Evolutionary conservation across 176 grass and related monocot genomes (phyloP).

Genomic region (Hyparrhenia diplandra): DNA sequence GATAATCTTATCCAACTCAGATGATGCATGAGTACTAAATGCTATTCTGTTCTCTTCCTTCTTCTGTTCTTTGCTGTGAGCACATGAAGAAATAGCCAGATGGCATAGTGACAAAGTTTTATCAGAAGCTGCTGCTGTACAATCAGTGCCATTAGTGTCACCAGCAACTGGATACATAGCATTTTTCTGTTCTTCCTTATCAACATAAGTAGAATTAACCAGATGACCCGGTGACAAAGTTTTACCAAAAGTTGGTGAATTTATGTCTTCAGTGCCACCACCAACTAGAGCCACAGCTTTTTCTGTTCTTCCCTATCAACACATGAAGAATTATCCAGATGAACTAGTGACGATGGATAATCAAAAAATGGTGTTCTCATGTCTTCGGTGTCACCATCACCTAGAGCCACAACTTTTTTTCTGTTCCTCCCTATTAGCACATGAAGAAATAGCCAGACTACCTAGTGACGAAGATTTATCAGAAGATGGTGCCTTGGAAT

Average conservation of each 20-base stretch:
- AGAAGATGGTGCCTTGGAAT: not conserved
- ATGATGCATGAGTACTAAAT: not conserved
- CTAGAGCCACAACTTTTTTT: not conserved
- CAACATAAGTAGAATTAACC: not conserved
- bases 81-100: not conserved
- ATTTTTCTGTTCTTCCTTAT: not conserved
- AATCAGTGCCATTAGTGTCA: not conserved
- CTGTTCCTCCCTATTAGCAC: not conserved
- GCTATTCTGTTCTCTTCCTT: not conserved
- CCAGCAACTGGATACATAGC: not conserved
- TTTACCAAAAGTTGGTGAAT: not conserved
- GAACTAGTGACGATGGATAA: too few species aligned
- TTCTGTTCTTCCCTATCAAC: too few species aligned
- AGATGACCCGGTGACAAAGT: not conserved
- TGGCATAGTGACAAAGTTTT: not conserved
- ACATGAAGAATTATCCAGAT: too few species aligned
- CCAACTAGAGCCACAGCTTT: too few species aligned
- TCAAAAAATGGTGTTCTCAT: too few species aligned
- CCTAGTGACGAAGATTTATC: not conserved
- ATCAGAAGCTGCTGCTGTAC: not conserved
- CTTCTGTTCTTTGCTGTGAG: not conserved
- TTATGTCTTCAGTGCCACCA: too few species aligned
- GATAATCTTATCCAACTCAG: conserved; percentile 29
- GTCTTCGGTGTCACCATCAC: not conserved
- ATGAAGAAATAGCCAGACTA: not conserved